Base-by-base conservation (phyloP, 805 yeast species). In the Lipomyces starkeyi region DNA sequence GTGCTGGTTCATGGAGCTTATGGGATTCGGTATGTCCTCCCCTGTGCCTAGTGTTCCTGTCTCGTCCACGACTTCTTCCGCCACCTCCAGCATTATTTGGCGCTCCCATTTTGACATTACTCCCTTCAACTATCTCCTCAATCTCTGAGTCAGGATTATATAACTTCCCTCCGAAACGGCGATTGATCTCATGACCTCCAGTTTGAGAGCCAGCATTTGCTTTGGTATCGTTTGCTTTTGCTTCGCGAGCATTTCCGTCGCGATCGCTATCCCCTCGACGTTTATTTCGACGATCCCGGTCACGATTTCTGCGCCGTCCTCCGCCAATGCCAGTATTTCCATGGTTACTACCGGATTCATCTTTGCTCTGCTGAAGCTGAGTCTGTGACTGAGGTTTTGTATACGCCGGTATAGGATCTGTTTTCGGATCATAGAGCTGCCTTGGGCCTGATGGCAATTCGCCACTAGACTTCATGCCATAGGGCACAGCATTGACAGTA, bases 351-450 rank as follows among this genome's bases (percentile, higher is more conserved):
- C 22, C 53, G 4, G 47, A 17, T 4, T 52, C 64, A 1, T 49
- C 66, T 14, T 22, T 37, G 20, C 25, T 53, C 32, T 25, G 34
- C n/a, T 53, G 56, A 29, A 14, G 17, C n/a, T 25, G 34, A 20
- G 53, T 35, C 14, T 54, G 58, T 2, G 65, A 20, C 52, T 54
- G 20, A 17, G 52, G 59, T 17, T 65, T 65, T 2, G 61, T 20
- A 37, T 53, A 53, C n/a, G 70, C 61, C 3, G 70, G 66, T 5
- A 67, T 67, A 3, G 67, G 67, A 55, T 68, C 71, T 11, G 64
- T 68, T 27, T 53, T 47, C 20, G 71, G 71, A 59, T 68, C 66
- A 47, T 68, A 68, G 11, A 68, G 62, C 58, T 65, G 71, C 66
- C 61, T 64, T 40, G 59, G 27, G n/a, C 35, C 27, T 14, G 58